Percentiles rank a stretch among this genome's conserved stretches.
phyloP scores from a whole-genome alignment of 495 filamentous ascomycete genomes.

The Friedmanniomyces endolithicus region DNA sequence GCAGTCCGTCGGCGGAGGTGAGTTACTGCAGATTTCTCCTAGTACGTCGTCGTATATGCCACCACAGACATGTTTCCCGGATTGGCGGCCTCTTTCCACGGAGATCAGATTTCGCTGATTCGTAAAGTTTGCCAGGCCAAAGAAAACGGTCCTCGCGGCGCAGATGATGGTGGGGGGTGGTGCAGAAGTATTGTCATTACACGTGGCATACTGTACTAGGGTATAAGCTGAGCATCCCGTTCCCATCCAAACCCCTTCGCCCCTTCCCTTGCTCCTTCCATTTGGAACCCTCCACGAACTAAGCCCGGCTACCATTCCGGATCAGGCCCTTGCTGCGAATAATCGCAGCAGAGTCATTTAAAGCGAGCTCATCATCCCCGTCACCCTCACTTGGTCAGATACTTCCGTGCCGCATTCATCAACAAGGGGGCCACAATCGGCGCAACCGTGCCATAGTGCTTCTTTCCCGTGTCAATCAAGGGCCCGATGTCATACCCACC shows the following conservation, averaged over 20 bases:
- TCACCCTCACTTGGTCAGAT: neutral
- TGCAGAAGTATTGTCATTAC: neutral
- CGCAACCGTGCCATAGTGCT: slow-evolving; percentile 15
- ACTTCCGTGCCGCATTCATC: slow-evolving; percentile 10
- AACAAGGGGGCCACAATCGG: slow-evolving; percentile 16
- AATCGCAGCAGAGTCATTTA: neutral
- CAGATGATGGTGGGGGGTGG: neutral
- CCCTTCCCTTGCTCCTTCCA: neutral
- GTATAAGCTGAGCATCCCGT: neutral
- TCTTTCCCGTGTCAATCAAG: slow-evolving; percentile 13
- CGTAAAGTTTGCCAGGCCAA: too few species aligned
- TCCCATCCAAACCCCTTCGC: neutral
- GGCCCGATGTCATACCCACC: slow-evolving; percentile 18
- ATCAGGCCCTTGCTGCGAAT: neutral
- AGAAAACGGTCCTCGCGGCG: too few species aligned
- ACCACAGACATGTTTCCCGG: too few species aligned
- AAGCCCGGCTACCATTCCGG: neutral
- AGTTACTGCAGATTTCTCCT: too few species aligned
- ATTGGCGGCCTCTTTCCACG: too few species aligned
- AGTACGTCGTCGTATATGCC: too few species aligned
- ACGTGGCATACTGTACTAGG: neutral
- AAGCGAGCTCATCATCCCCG: neutral
- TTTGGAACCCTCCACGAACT: too few species aligned
- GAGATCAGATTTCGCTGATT: too few species aligned
- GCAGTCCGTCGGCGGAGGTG: too few species aligned